phyloP scores from a whole-genome alignment of 2,329 filamentous ascomycete species.

The Colletotrichum echinochloae region DNA sequence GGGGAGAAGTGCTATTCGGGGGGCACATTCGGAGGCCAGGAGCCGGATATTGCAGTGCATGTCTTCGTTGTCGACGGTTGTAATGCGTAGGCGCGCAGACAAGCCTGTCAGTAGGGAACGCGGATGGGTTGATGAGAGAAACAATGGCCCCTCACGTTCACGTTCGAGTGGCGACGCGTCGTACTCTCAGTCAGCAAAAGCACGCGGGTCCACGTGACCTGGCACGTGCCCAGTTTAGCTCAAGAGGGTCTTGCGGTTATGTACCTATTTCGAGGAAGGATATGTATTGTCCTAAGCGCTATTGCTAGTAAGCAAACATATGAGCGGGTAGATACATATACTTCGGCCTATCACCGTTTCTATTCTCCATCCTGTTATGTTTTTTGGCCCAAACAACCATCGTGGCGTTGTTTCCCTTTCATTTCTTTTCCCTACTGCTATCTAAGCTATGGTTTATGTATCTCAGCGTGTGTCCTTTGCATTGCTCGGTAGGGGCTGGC shows the following conservation, averaged over 20 bases:
- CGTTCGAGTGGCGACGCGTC: background rate
- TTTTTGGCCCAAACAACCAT: background rate
- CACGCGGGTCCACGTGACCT: conserved; percentile 28
- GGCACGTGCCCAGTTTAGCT: too few species aligned
- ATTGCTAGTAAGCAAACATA: conserved; percentile 2
- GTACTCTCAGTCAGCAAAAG: conserved; percentile 21
- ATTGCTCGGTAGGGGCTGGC: conserved; percentile 56
- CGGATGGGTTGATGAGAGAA: background rate
- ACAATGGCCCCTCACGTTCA: conserved; percentile 11
- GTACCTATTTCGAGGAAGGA: background rate
- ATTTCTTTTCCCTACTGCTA: background rate
- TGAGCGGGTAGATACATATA: too few species aligned
- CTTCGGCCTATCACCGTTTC: background rate
- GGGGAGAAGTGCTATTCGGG: background rate
- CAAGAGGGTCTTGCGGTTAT: background rate
- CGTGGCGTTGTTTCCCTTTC: background rate
- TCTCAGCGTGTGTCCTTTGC: conserved; percentile 15
- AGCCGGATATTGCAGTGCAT: background rate
- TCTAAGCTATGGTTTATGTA: too few species aligned
- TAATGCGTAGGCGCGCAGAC: background rate
- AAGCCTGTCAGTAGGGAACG: background rate
- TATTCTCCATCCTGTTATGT: background rate
- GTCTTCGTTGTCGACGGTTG: conserved; percentile 1
- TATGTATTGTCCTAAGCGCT: conserved; percentile 13
- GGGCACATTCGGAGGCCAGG: background rate